These are phyloP conservation scores for Athelia psychrophila DNA, from an alignment of 1,284 basidiomycete genomes.

Conservation along the genomic window DNA sequence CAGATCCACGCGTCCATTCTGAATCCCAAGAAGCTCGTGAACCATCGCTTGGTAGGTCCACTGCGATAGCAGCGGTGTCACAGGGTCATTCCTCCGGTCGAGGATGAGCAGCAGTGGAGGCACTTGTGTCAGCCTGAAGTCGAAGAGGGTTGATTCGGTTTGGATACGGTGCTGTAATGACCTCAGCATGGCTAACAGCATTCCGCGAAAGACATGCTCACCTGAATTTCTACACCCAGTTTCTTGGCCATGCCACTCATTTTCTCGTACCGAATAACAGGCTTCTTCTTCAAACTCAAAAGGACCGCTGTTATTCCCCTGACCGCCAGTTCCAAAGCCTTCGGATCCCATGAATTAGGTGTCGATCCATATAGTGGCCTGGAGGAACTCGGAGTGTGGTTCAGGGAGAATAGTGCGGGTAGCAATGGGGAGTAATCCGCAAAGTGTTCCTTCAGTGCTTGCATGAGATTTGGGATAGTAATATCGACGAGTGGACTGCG, in stretches of 20 bases:
- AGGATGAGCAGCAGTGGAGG: slow-evolving; percentile 75
- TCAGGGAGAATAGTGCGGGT: slow-evolving; percentile 87
- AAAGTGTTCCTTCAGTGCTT: slow-evolving; percentile 79
- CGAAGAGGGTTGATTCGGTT: slow-evolving; percentile 70
- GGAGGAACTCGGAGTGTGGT: slow-evolving; percentile 63
- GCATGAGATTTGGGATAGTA: slow-evolving; percentile 1
- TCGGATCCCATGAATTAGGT: slow-evolving; percentile 65
- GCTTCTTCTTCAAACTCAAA: slow-evolving; percentile 95
- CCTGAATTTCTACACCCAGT: slow-evolving; percentile 84
- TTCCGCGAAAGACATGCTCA: slow-evolving; percentile 29
- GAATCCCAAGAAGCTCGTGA: slow-evolving; percentile 92
- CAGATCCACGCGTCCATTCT: slow-evolving; percentile 90
- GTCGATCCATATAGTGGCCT: slow-evolving; percentile 70
- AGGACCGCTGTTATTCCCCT: slow-evolving; percentile 87
- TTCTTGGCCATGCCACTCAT: slow-evolving; percentile 93
- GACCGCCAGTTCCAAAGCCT: slow-evolving; percentile 76
- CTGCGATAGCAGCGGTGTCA: slow-evolving; percentile 95
- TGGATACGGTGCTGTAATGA: slow-evolving; percentile 65
- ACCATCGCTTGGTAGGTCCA: slow-evolving; percentile 99
- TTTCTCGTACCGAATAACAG: slow-evolving; percentile 90
- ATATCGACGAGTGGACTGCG: slow-evolving; percentile 15
- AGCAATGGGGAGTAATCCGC: slow-evolving; percentile 91
- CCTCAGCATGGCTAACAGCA: neutral
- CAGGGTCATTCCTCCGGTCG: slow-evolving; percentile 95
- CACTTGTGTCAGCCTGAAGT: slow-evolving; percentile 75